Evolutionary conservation across 331 rosid genomes (phyloP).

Genomic region (Pyrus hybrid): DNA sequence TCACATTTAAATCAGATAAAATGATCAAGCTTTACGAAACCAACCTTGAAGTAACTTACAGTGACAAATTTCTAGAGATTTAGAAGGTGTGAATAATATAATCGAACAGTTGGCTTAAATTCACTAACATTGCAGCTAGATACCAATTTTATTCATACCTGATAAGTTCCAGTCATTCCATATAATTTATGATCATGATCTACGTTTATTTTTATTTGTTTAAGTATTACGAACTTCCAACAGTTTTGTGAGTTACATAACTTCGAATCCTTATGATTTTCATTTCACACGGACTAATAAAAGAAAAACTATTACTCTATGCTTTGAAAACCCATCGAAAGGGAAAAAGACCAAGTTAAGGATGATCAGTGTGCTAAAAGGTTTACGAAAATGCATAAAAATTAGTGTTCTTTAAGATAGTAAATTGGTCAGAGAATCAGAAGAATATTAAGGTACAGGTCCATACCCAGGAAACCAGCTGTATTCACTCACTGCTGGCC

Average conservation of each 20-base stretch:
- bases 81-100: neutral
- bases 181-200: neutral
- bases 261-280: neutral
- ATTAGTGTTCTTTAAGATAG: neutral
- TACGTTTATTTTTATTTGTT: neutral
- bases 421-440: neutral
- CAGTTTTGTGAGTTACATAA: neutral
- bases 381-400: neutral
- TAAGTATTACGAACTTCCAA: neutral
- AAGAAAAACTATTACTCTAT: neutral
- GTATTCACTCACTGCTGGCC: slow-evolving; percentile 47
- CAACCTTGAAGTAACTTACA: neutral
- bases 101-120: neutral
- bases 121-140: neutral
- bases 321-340: neutral
- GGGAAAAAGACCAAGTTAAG: neutral
- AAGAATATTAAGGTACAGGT: neutral
- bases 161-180: neutral
- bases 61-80: neutral
- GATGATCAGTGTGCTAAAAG: neutral
- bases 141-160: neutral
- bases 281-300: neutral
- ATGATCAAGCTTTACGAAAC: neutral
- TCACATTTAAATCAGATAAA: neutral
- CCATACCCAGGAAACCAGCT: slow-evolving; percentile 98